These are phyloP conservation scores for Echinosophora koreensis DNA, from an alignment of 306 rosid genomes.

Conservation along the genomic window DNA sequence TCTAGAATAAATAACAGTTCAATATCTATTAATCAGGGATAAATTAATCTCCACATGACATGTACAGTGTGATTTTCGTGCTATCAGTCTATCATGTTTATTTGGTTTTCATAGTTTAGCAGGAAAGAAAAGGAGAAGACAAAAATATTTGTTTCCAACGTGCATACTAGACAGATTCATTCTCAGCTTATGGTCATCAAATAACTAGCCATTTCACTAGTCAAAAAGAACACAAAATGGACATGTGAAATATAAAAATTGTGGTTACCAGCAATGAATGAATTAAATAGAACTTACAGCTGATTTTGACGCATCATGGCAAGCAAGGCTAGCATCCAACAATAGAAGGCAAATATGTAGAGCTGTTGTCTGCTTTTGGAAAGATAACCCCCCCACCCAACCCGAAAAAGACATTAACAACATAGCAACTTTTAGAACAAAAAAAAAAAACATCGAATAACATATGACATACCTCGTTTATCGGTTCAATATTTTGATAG, in stretches of 20 bases:
- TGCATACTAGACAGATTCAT: background rate
- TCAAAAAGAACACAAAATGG: background rate
- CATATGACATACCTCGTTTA: constrained; percentile 78
- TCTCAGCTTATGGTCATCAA: background rate
- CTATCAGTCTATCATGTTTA: background rate
- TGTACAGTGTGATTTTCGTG: background rate
- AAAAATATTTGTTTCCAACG: background rate
- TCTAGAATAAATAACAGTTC: background rate
- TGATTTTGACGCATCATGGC: constrained; percentile 90
- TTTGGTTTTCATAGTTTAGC: background rate
- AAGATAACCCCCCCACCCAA: constrained; percentile 17
- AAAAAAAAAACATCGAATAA: constrained; percentile 31
- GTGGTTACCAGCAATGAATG: constrained; percentile 31
- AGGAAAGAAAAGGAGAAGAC: background rate
- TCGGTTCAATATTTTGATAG: constrained; percentile 92
- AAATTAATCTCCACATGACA: background rate
- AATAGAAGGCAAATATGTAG: constrained; percentile 87
- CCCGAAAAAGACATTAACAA: constrained; percentile 41
- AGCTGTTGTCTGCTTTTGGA: constrained; percentile 80
- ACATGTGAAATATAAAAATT: constrained; percentile 30
- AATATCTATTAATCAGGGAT: background rate
- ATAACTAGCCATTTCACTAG: constrained; percentile 26
- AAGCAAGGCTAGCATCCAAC: constrained; percentile 94
- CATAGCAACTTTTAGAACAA: constrained; percentile 33
- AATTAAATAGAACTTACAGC: constrained; percentile 78